phyloP scores from a whole-genome alignment of 2,329 filamentous ascomycete genomes.

The Cephalotrichum gorgonifer region DNA sequence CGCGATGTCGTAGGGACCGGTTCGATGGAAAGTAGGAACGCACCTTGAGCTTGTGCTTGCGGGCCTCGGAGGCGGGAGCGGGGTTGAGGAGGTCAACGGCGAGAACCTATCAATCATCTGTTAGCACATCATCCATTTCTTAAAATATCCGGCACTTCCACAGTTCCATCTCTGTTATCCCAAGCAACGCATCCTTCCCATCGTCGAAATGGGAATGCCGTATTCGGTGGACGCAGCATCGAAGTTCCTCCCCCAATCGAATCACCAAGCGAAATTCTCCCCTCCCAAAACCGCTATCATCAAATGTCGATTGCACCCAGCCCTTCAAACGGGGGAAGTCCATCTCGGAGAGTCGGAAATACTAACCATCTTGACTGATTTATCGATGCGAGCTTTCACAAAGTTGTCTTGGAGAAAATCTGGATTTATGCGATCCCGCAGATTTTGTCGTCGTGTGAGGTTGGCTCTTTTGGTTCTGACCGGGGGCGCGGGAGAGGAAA shows the following conservation, averaged over 20 bases:
- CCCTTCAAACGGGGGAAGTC: background rate
- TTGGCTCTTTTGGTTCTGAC: constrained; percentile 2
- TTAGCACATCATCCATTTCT: background rate
- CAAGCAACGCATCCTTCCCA: background rate
- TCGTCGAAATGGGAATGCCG: background rate
- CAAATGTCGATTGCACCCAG: too few relatives aligned
- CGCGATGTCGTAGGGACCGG: constrained; percentile 8
- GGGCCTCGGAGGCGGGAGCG: constrained; percentile 90
- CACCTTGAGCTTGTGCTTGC: constrained; percentile 99
- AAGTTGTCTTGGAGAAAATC: background rate
- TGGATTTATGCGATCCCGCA: background rate
- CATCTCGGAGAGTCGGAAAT: background rate
- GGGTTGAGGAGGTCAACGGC: constrained; percentile 99
- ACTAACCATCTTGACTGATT: constrained; percentile 6
- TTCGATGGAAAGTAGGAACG: constrained; percentile 10
- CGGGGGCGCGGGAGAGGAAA: background rate
- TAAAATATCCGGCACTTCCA: background rate
- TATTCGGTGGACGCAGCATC: too few relatives aligned
- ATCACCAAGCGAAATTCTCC: too few relatives aligned
- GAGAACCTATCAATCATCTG: constrained; percentile 64
- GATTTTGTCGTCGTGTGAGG: background rate
- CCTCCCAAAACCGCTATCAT: background rate
- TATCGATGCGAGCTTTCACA: constrained; percentile 4
- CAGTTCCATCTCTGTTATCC: background rate
- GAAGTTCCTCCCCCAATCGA: too few relatives aligned